Evolutionary conservation across 148 eudicot genomes (phyloP), one percentile per base, ranked within the genome.

Genomic region (Talinum fruticosum): DNA sequence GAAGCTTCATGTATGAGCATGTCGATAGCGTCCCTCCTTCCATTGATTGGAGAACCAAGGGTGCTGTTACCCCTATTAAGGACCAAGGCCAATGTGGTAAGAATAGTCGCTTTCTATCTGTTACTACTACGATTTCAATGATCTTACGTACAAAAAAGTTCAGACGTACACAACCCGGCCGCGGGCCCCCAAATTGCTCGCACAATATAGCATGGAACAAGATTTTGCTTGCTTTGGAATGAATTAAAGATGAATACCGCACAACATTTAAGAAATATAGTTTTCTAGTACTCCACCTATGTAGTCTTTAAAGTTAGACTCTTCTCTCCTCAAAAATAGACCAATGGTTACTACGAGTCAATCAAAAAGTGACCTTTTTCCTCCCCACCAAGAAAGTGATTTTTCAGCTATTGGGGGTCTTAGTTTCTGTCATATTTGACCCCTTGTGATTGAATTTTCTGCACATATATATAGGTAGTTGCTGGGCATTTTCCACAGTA

Each of bases 61-160:
- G 97, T 26, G 91, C 92, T 26, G 96, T 95, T 69, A 87, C 86
- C 2, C 78, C 79, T 53, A 80, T 92, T 61, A 95, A 95, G 85
- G 90, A 95, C 62, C 98, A 95, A 89, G 97, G 97, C 73, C 90
- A 89, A 76, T 95, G 97, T 80, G 98, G 98, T 94, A 86, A 78
- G 81, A 37, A 35, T 69, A 15, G 18, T n/a, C n/a, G n/a, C n/a
- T n/a, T n/a, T n/a, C n/a, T n/a, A n/a, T n/a, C n/a, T n/a, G n/a
- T n/a, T n/a, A n/a, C n/a, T n/a, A n/a, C n/a, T n/a, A n/a, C n/a
- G n/a, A n/a, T n/a, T n/a, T n/a, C n/a, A n/a, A n/a, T n/a, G n/a
- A n/a, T n/a, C n/a, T n/a, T n/a, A n/a, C n/a, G n/a, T n/a, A 32
- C 16, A 0, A 4, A 5, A 19, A 34, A 24, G 29, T 33, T 2